phyloP scores from a whole-genome alignment of 345 rosid genomes.

The Citrus unshiu region DNA sequence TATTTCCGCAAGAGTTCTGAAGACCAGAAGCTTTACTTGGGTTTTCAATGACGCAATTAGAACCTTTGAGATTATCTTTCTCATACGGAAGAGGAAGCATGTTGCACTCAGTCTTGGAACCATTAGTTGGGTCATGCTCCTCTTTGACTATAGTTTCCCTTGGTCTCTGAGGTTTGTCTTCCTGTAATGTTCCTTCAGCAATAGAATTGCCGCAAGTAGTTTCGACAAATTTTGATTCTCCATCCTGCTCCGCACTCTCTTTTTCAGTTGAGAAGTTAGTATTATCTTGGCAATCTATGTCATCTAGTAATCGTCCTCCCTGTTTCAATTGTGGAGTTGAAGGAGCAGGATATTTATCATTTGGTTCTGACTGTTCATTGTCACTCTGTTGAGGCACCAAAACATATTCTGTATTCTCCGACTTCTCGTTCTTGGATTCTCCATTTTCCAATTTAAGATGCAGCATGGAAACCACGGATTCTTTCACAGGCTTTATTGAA shows the following conservation, averaged over 20 bases:
- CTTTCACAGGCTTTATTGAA: constrained; percentile 72
- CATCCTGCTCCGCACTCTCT: constrained; percentile 57
- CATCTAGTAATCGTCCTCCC: constrained; percentile 52
- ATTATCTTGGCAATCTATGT: constrained; percentile 69
- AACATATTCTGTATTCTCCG: constrained; percentile 28
- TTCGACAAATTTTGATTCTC: constrained; percentile 89
- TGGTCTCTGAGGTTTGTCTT: constrained; percentile 17
- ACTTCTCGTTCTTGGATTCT: constrained; percentile 19
- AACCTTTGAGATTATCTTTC: constrained; percentile 25
- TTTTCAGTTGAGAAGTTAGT: constrained; percentile 50
- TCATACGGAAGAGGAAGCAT: constrained; percentile 15
- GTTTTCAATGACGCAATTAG: constrained; percentile 21
- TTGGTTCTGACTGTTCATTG: constrained; percentile 28
- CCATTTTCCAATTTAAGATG: constrained; percentile 38
- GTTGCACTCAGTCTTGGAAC: constrained; percentile 28
- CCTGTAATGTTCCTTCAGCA: constrained; percentile 30
- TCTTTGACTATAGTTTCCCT: constrained; percentile 31
- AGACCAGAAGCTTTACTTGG: constrained; percentile 31
- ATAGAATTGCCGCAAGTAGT: constrained; percentile 46
- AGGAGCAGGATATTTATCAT: constrained; percentile 72
- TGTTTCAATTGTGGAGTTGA: constrained; percentile 77
- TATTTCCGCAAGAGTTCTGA: constrained; percentile 38
- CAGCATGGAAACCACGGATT: constrained; percentile 57
- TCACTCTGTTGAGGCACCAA: constrained; percentile 30
- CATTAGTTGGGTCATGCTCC: constrained; percentile 44